phyloP scores from a whole-genome alignment of 352 stramenopile genomes.

The Pythium diclinum region DNA sequence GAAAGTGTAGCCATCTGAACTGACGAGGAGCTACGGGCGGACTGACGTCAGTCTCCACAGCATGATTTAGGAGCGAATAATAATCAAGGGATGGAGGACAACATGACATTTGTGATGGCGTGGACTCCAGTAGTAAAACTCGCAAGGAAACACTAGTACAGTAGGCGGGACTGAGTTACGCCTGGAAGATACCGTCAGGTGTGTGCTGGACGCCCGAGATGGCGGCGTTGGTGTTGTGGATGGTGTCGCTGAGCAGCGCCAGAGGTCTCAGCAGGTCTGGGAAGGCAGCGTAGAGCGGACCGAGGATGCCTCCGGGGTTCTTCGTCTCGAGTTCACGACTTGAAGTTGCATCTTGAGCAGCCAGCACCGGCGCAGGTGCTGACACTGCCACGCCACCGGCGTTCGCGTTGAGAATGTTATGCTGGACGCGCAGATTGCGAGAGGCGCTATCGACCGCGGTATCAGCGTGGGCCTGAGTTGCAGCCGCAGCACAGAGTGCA shows the following conservation, averaged over 20 bases:
- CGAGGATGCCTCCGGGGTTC: conserved; percentile 5
- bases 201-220: conserved; percentile 5
- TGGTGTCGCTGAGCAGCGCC: neutral
- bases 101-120: neutral
- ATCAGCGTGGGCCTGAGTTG: neutral
- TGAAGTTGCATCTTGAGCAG: neutral
- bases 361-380: too few relatives aligned
- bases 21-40: neutral
- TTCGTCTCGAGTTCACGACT: neutral
- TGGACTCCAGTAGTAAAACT: neutral
- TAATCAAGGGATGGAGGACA: neutral
- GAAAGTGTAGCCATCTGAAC: conserved; percentile 4
- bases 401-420: neutral
- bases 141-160: too few relatives aligned
- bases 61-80: too few relatives aligned
- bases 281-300: conserved; percentile 3
- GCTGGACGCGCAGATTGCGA: neutral
- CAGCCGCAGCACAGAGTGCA: neutral
- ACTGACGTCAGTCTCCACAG: neutral
- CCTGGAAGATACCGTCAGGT: conserved; percentile 4
- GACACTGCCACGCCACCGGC: neutral
- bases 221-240: conserved; percentile 9
- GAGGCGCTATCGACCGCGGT: neutral
- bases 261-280: neutral
- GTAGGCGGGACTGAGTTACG: neutral